Evolutionary conservation across 208 protist species (phyloP).

Genomic region (Leishmania martiniquensis): DNA sequence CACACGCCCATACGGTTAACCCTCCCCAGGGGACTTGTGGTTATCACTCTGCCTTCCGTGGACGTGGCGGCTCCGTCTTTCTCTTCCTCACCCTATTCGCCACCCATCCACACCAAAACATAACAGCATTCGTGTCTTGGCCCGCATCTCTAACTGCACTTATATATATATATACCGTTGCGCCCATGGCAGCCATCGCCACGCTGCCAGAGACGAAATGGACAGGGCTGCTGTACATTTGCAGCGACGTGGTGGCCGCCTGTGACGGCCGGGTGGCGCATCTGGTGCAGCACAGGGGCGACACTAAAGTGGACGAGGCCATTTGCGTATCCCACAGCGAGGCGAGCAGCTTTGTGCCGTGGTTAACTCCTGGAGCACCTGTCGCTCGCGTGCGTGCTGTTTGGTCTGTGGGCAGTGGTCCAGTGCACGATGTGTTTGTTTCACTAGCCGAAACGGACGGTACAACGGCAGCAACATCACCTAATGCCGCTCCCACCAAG

Average conservation of each 20-base stretch:
- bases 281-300: slow-evolving; percentile 22
- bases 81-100: background rate
- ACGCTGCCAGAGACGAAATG: slow-evolving; percentile 58
- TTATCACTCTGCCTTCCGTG: background rate
- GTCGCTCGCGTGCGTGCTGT: slow-evolving; percentile 10
- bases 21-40: background rate
- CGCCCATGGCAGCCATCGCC: slow-evolving; percentile 35
- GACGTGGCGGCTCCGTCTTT: background rate
- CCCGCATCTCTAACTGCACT: background rate
- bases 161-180: too few relatives aligned
- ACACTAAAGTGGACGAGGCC: slow-evolving; percentile 10
- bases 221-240: slow-evolving; percentile 39
- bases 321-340: slow-evolving; percentile 35
- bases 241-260: slow-evolving; percentile 38
- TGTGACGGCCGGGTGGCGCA: slow-evolving; percentile 43
- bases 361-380: slow-evolving; percentile 38
- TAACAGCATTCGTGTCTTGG: background rate
- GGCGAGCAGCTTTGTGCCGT: slow-evolving; percentile 41
- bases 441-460: slow-evolving; percentile 9
- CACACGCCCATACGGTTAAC: background rate
- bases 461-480: slow-evolving; percentile 2
- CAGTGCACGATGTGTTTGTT: slow-evolving; percentile 12
- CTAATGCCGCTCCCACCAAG: slow-evolving; percentile 2
- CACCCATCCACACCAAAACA: background rate
- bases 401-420: slow-evolving; percentile 25